Evolutionary conservation across 1,139 yeast genomes (phyloP).

Genomic region (Hemisphaericaspora lyxosophila): DNA sequence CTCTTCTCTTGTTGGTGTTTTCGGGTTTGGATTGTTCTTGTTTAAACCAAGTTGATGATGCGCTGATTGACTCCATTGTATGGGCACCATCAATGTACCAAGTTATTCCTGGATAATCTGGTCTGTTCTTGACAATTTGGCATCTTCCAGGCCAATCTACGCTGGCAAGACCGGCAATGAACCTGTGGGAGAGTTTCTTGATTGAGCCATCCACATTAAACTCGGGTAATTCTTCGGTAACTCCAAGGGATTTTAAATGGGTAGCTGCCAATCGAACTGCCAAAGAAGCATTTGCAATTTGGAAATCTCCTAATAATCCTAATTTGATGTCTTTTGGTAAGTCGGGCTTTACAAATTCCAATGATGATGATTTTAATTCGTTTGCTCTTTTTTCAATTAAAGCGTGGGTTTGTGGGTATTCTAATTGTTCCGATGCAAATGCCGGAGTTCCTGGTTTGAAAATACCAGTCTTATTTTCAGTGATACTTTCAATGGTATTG

Average conservation of each 20-base stretch:
- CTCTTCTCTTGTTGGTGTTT: slow-evolving; percentile 26
- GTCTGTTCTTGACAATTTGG: slow-evolving; percentile 56
- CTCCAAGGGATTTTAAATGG: slow-evolving; percentile 56
- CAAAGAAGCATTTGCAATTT: slow-evolving; percentile 79
- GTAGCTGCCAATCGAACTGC: slow-evolving; percentile 74
- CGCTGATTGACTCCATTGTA: slow-evolving; percentile 80
- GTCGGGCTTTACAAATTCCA: slow-evolving; percentile 49
- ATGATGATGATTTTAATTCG: slow-evolving; percentile 54
- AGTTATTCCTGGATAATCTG: slow-evolving; percentile 45
- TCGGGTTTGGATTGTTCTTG: slow-evolving; percentile 19
- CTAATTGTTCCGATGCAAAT: slow-evolving; percentile 59
- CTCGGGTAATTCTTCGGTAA: slow-evolving; percentile 25
- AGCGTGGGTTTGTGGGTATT: slow-evolving; percentile 49
- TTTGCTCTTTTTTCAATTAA: slow-evolving; percentile 62
- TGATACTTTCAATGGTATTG: slow-evolving; percentile 80
- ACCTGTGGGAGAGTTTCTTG: slow-evolving; percentile 53
- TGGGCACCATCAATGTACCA: slow-evolving; percentile 98
- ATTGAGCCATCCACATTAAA: slow-evolving; percentile 17
- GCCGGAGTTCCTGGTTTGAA: slow-evolving; percentile 72
- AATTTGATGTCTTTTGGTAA: slow-evolving; percentile 42
- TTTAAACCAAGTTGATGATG: slow-evolving; percentile 78
- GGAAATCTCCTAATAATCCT: slow-evolving; percentile 89
- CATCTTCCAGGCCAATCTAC: slow-evolving; percentile 96
- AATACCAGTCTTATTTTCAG: slow-evolving; percentile 97
- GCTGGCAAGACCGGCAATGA: slow-evolving; percentile 60